Percentiles rank a stretch among this genome's conserved stretches.
phyloP scores from a whole-genome alignment of 139 green algal genomes.

The Eudorina sp. region DNA sequence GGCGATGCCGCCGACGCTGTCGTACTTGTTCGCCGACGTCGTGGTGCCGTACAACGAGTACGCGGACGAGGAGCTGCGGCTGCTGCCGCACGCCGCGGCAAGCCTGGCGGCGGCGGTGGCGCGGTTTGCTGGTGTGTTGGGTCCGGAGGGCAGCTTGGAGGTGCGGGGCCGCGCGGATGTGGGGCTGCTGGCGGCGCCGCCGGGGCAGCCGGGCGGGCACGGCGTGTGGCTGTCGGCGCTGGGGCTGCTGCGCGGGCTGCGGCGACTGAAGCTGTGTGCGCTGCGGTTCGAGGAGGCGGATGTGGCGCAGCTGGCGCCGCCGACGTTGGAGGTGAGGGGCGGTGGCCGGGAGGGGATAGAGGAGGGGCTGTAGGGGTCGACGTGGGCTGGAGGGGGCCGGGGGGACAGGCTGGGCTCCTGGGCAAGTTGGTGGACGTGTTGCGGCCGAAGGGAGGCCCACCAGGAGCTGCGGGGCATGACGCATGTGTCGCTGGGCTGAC shows the following conservation, averaged over 20 bases:
- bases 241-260: conserved; percentile 5
- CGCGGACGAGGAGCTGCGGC: not conserved
- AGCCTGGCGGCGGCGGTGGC: not conserved
- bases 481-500: no score
- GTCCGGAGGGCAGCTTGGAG: not conserved
- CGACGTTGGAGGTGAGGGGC: not conserved
- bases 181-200: not conserved
- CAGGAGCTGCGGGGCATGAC: no score
- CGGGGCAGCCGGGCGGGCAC: not conserved
- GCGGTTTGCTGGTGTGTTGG: not conserved
- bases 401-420: no score
- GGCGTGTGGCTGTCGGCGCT: not conserved
- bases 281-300: not conserved
- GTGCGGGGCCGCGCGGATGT: not conserved
- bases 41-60: not conserved
- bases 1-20: not conserved
- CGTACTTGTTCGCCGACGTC: not conserved
- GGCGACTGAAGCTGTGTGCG: not conserved
- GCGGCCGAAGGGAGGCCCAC: no score
- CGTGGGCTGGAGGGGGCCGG: no score
- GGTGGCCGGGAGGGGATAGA: no score
- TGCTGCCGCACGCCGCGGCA: not conserved
- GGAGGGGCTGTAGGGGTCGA: no score
- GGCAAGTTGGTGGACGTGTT: no score
- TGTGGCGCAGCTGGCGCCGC: not conserved